phyloP scores from a whole-genome alignment of 768 basidiomycete species.

The Mycena sanguinolenta region DNA sequence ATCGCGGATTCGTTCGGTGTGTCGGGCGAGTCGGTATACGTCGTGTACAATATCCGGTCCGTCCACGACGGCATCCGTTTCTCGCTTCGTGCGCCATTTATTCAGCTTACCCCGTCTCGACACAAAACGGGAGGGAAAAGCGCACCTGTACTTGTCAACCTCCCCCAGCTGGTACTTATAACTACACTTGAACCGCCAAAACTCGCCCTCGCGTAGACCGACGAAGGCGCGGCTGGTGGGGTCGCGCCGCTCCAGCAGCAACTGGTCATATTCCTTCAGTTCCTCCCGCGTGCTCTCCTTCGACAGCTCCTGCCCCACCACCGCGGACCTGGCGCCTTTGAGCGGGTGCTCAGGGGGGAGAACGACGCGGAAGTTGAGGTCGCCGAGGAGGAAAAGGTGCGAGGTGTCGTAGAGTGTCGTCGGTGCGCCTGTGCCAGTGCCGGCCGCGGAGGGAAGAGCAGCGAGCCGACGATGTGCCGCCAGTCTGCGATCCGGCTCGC shows the following conservation, averaged over 20 bases:
- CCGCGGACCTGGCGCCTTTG: constrained; percentile 38
- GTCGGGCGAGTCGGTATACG: constrained; percentile 74
- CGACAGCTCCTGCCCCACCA: constrained; percentile 58
- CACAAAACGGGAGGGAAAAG: constrained; percentile 4
- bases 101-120: constrained; percentile 7
- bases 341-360: constrained; percentile 69
- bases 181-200: constrained; percentile 91
- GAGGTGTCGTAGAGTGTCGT: constrained; percentile 87
- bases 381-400: constrained; percentile 93
- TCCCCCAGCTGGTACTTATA: constrained; percentile 90
- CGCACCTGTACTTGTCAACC: constrained; percentile 85
- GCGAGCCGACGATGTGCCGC: constrained; percentile 80
- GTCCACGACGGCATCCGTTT: constrained; percentile 93
- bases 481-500: constrained; percentile 81
- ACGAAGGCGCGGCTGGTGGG: constrained; percentile 69
- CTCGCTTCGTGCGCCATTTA: constrained; percentile 52
- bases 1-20: constrained; percentile 65
- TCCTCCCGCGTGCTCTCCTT: constrained; percentile 66
- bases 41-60: constrained; percentile 90
- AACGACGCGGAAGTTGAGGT: constrained; percentile 92
- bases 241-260: constrained; percentile 71
- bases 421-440: no score
- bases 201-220: constrained; percentile 86
- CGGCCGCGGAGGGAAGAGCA: constrained; percentile 70
- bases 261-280: constrained; percentile 81